Base-by-base conservation (phyloP, 2,329 filamentous ascomycete species). In the Pseudogymnoascus sp. region DNA sequence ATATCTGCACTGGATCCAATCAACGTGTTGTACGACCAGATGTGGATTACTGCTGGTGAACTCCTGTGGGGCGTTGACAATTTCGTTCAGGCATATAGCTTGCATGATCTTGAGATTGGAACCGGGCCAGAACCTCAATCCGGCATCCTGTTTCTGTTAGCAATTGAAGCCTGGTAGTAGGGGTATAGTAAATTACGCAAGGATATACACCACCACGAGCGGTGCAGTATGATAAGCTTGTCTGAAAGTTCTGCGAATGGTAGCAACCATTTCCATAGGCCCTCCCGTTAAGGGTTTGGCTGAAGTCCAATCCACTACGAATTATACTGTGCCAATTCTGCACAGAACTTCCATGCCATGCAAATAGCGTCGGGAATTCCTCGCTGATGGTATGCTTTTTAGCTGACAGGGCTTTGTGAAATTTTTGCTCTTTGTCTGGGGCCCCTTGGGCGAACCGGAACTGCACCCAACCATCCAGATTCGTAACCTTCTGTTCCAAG, bases 1-100 rank as follows among this genome's bases (percentile, higher is more conserved):
- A 72, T 95, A 96, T 43, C 91, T 83, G 25, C 90, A 91, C 69
- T 95, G 91, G 62, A 96, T 91, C 92, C 92, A 97, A 68, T 95
- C 87, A 8, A 88, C 75, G 47, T 91, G 78, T 25, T 82, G 71
- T 1, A 96, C 85, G 7, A 96, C 92, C 53, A 89, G 85, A 73
- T 86, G 84, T 0, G 87, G 87, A 0, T 0, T 65, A 0, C 7
- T 67, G 64, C 76, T 80, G 4, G 80, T 72, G 68, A 89, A 96
- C 47, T 86, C 69, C 0, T 71, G 58, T 0, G 90, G 85, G 0
- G 79, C 78, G 69, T 96, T 96, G 68, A 96, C 84, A 47, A 97
- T 85, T 71, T 97, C 92, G 68, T 92, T 94, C 50, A 97, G 75
- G 33, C 89, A 89, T 47, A 96, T 75, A 0, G 87, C 87, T 0